These are phyloP conservation scores for Quercus berberidifolia DNA, from an alignment of 306 rosid genomes.

Conservation along the genomic window DNA sequence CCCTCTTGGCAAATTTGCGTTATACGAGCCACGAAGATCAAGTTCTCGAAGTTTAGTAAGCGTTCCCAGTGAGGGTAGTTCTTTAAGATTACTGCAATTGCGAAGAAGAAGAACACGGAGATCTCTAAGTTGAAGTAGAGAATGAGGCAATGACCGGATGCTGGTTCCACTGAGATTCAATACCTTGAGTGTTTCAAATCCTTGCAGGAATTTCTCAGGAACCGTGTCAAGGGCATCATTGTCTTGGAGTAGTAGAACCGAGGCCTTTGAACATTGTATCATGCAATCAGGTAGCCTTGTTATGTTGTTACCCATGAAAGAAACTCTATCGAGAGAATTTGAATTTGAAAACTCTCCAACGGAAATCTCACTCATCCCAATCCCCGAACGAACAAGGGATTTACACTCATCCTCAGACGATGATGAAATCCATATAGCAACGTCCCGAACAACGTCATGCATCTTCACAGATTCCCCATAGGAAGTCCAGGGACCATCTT, in stretches of 20 bases:
- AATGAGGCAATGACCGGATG: slow-evolving; percentile 14
- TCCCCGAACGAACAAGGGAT: not conserved
- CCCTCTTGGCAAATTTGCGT: slow-evolving; percentile 12
- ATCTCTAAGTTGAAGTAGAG: slow-evolving; percentile 16
- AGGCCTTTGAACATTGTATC: not conserved
- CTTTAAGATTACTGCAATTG: not conserved
- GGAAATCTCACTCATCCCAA: not conserved
- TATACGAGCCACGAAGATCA: slow-evolving; percentile 4
- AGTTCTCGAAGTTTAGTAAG: slow-evolving; percentile 11
- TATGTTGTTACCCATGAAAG: slow-evolving; percentile 5
- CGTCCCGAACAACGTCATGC: slow-evolving; percentile 16
- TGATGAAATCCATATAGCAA: not conserved
- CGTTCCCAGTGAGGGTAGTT: slow-evolving; percentile 1
- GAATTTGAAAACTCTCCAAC: not conserved
- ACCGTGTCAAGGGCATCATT: not conserved
- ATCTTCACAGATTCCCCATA: not conserved
- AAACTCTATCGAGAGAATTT: slow-evolving; percentile 1
- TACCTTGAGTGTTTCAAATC: not conserved
- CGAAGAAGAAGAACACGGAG: slow-evolving; percentile 10
- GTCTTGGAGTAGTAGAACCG: slow-evolving; percentile 1
- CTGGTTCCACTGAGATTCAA: slow-evolving; percentile 1
- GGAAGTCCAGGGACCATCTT: not conserved
- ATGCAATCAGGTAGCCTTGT: not conserved
- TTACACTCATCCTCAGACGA: not conserved
- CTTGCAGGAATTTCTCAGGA: slow-evolving; percentile 5